Conservation (phyloP, 371 early-diverging fungal species). For the Mucor saturninus region DNA sequence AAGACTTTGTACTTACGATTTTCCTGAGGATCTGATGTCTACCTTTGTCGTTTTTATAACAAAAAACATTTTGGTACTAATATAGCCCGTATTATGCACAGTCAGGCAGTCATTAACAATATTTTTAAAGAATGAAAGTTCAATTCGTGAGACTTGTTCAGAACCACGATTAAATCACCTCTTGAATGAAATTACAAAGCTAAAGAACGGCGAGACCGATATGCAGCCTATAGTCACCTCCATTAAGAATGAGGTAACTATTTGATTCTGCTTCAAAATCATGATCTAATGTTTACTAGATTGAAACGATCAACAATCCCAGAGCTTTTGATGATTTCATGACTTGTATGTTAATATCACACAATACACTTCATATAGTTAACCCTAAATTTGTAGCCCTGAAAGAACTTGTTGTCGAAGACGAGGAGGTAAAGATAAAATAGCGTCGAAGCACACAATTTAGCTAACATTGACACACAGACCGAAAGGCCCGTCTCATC, state of each 20-base stretch:
- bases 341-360: background rate
- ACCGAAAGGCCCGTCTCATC: background rate
- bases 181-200: slow-evolving; percentile 1
- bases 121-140: slow-evolving; percentile 13
- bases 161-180: slow-evolving; percentile 15
- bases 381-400: background rate
- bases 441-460: background rate
- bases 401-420: background rate
- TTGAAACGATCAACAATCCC: background rate
- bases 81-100: background rate
- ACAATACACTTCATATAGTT: background rate
- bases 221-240: background rate
- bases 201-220: background rate
- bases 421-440: background rate
- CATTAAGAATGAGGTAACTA: slow-evolving; percentile 11
- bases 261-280: too few species aligned
- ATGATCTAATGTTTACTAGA: background rate
- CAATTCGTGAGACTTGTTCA: slow-evolving; percentile 19
- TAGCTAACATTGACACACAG: background rate
- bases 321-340: background rate
- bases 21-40: slow-evolving; percentile 8
- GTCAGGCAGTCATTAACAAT: background rate
- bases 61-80: slow-evolving; percentile 25
- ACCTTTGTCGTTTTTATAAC: slow-evolving; percentile 18
- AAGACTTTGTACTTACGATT: slow-evolving; percentile 15